Conservation (phyloP, 805 yeast species). For the Starmerella stigmatis region DNA sequence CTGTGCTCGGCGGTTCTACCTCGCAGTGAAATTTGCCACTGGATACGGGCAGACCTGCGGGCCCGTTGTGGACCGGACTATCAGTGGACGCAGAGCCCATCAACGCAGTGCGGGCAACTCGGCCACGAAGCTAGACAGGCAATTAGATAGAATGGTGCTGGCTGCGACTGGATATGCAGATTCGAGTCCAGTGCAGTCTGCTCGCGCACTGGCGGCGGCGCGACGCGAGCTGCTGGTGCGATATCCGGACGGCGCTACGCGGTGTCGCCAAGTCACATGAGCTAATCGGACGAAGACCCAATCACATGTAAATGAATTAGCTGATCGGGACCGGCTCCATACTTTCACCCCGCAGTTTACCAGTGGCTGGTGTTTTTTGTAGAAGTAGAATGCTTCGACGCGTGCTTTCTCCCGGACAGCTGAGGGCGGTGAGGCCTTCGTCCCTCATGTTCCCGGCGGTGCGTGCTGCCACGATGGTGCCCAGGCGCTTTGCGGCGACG, state of each 20-base stretch:
- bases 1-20: too few relatives aligned
- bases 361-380: too few relatives aligned
- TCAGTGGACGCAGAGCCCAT: too few relatives aligned
- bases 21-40: neutral
- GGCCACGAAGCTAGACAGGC: too few relatives aligned
- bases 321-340: neutral
- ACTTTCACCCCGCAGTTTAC: neutral
- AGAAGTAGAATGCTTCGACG: neutral
- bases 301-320: constrained; percentile 2
- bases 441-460: constrained; percentile 8
- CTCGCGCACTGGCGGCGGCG: too few relatives aligned
- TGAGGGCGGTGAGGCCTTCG: constrained; percentile 5
- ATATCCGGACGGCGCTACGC: neutral
- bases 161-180: too few relatives aligned
- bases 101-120: too few relatives aligned
- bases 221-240: neutral
- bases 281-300: neutral
- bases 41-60: neutral
- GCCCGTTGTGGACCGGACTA: too few relatives aligned
- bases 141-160: too few relatives aligned
- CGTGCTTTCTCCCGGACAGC: constrained; percentile 4
- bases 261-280: neutral
- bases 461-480: constrained; percentile 1
- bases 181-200: too few relatives aligned
- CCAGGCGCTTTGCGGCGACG: constrained; percentile 27